Evolutionary conservation across 148 eudicot species (phyloP).

Genomic region (Chenopodium formosanum): DNA sequence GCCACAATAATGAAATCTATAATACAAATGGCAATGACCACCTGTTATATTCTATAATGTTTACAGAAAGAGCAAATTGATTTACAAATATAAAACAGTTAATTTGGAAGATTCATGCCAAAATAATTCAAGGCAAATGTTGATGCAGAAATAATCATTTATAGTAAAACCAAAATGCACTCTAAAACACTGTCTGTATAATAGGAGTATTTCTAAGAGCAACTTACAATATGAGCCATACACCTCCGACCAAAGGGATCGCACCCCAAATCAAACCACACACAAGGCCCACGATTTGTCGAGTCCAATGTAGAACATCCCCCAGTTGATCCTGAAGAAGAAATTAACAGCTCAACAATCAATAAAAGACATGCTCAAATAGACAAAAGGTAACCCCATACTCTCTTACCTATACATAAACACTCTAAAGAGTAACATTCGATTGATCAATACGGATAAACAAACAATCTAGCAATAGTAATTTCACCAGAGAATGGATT

Average conservation of each 20-base stretch:
- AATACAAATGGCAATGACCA: not conserved
- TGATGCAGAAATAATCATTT: not conserved
- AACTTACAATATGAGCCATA: constrained; percentile 92
- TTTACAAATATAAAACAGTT: not conserved
- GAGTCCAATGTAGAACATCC: constrained; percentile 90
- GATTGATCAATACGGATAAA: not conserved
- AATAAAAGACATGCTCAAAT: not conserved
- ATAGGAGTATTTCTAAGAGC: not conserved
- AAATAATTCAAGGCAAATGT: not conserved
- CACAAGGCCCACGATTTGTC: constrained; percentile 77
- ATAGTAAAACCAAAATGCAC: not conserved
- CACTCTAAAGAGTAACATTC: not conserved
- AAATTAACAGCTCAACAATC: not conserved
- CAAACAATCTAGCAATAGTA: not conserved
- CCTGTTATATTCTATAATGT: not conserved
- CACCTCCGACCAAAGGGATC: constrained; percentile 90
- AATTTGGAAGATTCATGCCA: not conserved
- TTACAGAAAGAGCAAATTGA: not conserved
- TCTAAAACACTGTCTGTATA: not conserved
- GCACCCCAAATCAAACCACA: constrained; percentile 92
- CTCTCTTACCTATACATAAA: not conserved
- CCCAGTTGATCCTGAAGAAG: constrained; percentile 80
- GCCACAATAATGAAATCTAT: not conserved
- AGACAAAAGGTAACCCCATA: not conserved
- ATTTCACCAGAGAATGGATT: not conserved